phyloP scores from a whole-genome alignment of 2,329 filamentous ascomycete species.

The Colletotrichum acutatum region DNA sequence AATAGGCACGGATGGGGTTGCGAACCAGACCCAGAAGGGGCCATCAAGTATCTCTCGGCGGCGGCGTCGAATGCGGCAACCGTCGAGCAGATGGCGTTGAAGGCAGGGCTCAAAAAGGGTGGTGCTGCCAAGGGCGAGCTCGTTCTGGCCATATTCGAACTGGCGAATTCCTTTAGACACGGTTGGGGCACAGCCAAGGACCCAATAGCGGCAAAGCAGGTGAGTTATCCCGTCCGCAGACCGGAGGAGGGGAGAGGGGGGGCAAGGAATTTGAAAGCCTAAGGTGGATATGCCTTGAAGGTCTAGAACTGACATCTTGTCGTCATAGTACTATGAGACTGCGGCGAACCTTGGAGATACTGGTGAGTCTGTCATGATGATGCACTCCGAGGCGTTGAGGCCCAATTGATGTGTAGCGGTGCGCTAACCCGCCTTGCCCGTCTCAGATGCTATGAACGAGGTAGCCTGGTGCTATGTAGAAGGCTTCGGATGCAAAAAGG shows the following conservation, averaged over 20 bases:
- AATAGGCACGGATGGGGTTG: slow-evolving; percentile 93
- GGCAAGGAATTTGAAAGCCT: not conserved
- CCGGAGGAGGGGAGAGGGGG: not conserved
- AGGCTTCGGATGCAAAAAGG: slow-evolving; percentile 97
- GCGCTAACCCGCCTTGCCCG: slow-evolving; percentile 32
- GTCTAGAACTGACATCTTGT: slow-evolving; percentile 14
- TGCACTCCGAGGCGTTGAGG: slow-evolving; percentile 10
- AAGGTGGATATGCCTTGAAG: not conserved
- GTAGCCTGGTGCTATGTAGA: slow-evolving; percentile 95
- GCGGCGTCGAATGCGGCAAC: slow-evolving; percentile 91
- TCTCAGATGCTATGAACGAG: slow-evolving; percentile 93
- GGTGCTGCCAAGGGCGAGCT: slow-evolving; percentile 96
- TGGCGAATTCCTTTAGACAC: slow-evolving; percentile 92
- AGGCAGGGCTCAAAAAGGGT: slow-evolving; percentile 90
- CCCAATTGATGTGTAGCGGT: slow-evolving; percentile 13
- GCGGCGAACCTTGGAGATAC: slow-evolving; percentile 96
- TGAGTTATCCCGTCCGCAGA: slow-evolving; percentile 48
- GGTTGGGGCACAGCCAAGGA: slow-evolving; percentile 94
- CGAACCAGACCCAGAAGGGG: slow-evolving; percentile 74
- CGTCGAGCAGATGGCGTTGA: slow-evolving; percentile 86
- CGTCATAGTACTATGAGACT: slow-evolving; percentile 89
- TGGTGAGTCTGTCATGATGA: slow-evolving; percentile 55
- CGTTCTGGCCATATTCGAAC: slow-evolving; percentile 94
- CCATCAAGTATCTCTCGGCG: slow-evolving; percentile 85
- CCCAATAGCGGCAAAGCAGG: slow-evolving; percentile 82